phyloP scores from a whole-genome alignment of 2,329 filamentous ascomycete genomes.

The Zymoseptoria tritici region DNA sequence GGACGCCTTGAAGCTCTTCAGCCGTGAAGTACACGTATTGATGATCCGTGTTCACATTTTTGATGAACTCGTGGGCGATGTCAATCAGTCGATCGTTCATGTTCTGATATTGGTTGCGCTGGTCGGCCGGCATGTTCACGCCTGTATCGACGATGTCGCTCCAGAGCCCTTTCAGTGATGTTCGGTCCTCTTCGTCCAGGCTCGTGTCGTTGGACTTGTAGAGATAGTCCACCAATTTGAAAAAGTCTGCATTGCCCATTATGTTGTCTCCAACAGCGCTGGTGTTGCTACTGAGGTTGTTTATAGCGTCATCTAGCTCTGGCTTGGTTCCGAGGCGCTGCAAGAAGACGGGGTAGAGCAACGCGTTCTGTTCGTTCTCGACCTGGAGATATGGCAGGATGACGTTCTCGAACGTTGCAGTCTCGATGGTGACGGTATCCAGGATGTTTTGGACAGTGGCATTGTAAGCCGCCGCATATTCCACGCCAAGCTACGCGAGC shows the following conservation, averaged over 20 bases:
- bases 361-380: constrained; percentile 40
- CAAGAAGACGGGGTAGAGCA: constrained; percentile 35
- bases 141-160: constrained; percentile 69
- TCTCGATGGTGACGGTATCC: constrained; percentile 44
- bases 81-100: constrained; percentile 64
- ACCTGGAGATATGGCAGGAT: constrained; percentile 61
- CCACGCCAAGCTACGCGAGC: constrained; percentile 58
- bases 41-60: constrained; percentile 71
- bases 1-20: constrained; percentile 65
- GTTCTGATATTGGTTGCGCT: constrained; percentile 42
- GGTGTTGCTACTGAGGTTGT: constrained; percentile 38
- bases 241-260: constrained; percentile 71
- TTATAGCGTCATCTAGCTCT: constrained; percentile 38
- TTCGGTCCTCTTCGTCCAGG: constrained; percentile 59
- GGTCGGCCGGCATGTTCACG: constrained; percentile 49
- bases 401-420: constrained; percentile 49
- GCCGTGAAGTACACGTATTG: constrained; percentile 67
- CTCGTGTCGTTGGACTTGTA: constrained; percentile 42
- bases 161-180: constrained; percentile 64
- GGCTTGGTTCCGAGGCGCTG: constrained; percentile 39
- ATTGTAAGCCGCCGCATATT: constrained; percentile 51
- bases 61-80: constrained; percentile 63
- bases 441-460: constrained; percentile 58
- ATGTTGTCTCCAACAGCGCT: constrained; percentile 65
- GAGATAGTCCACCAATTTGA: constrained; percentile 47